Base-by-base conservation (phyloP, 2,329 filamentous ascomycete genomes). In the Ophiosphaerella herpotricha region DNA sequence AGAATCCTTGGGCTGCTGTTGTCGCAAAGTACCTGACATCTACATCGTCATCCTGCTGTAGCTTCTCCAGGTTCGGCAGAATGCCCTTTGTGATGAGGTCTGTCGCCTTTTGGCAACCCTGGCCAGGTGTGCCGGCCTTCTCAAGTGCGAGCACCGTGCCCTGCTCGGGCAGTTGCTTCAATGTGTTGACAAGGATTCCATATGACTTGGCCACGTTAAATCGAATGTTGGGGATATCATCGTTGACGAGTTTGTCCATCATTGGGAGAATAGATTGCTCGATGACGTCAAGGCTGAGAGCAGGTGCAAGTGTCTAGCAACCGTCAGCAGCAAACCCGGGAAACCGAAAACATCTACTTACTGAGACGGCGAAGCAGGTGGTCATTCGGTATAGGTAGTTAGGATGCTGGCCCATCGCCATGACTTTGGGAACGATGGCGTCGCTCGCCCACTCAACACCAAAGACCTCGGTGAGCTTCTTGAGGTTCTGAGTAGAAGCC, bases 331-430 rank as follows among this genome's bases (percentile, higher is more conserved):
- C 48, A 21, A 21, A 24, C 33, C 1, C 12, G 14, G 9, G 38
- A 8, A 23, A 29, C 39, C 12, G 18, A 13, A 33, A 8, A 6
- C 36, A 11, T 3, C 14, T 29, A 83, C 90, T 81, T 83, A 99
- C 94, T 65, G 91, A 93, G 61, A 99, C 95, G 55, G 94, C 94
- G 74, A 99, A 99, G 79, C 93, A 97, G n/a, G 94, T 99, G 8
- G 94, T 99, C 94, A 99, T 99, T 73, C 94, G 85, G 83, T 99
- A 99, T 45, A 99, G 87, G 74, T 99, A 99, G 79, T 99, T 99
- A 54, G 93, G 91, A 74, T 99, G 94, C 71, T 91, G 90, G 52
- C 94, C 94, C 94, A 99, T 97, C 33, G 89, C 90, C 83, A 96
- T 94, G 59, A 99, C 94, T 80, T 97, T 97, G 53, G 94, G 94